These are phyloP conservation scores for Phytophthora citrophthora DNA, from an alignment of 352 stramenopile genomes.

Conservation along the genomic window DNA sequence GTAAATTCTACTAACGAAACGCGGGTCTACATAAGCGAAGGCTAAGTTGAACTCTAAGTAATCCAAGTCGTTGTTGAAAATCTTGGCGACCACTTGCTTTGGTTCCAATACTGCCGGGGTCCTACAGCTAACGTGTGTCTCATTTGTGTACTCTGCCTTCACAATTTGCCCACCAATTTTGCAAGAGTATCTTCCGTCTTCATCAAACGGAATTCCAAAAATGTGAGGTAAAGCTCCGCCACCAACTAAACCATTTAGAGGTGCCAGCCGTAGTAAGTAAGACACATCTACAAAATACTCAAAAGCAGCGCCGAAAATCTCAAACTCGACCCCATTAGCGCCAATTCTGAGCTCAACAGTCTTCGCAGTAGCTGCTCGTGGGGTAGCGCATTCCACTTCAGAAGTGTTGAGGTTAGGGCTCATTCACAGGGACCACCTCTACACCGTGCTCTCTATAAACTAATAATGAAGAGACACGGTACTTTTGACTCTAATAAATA, in stretches of 20 bases:
- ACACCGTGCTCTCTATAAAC: no score
- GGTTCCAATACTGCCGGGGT: slow-evolving; percentile 42
- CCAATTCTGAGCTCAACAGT: no score
- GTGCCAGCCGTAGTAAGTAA: slow-evolving; percentile 34
- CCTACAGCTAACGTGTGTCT: slow-evolving; percentile 63
- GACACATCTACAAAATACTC: no score
- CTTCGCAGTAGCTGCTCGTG: no score
- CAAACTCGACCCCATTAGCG: no score
- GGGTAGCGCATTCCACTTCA: no score
- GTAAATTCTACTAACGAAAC: slow-evolving; percentile 65
- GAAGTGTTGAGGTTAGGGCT: no score
- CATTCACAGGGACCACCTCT: no score
- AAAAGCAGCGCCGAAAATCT: slow-evolving; percentile 50
- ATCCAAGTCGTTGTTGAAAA: slow-evolving; percentile 68
- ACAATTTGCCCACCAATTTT: slow-evolving; percentile 57
- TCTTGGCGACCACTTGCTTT: slow-evolving; percentile 41
- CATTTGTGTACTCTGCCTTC: slow-evolving; percentile 51
- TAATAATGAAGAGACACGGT: no score
- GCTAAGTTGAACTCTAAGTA: slow-evolving; percentile 57
- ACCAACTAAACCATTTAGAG: slow-evolving; percentile 44
- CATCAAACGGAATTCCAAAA: slow-evolving; percentile 37
- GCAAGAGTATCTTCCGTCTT: slow-evolving; percentile 48
- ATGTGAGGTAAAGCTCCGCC: slow-evolving; percentile 68
- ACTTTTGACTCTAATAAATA: no score
- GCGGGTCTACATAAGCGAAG: slow-evolving; percentile 56